phyloP scores from a whole-genome alignment of 768 basidiomycete species.

The Hygrocybe punicea region DNA sequence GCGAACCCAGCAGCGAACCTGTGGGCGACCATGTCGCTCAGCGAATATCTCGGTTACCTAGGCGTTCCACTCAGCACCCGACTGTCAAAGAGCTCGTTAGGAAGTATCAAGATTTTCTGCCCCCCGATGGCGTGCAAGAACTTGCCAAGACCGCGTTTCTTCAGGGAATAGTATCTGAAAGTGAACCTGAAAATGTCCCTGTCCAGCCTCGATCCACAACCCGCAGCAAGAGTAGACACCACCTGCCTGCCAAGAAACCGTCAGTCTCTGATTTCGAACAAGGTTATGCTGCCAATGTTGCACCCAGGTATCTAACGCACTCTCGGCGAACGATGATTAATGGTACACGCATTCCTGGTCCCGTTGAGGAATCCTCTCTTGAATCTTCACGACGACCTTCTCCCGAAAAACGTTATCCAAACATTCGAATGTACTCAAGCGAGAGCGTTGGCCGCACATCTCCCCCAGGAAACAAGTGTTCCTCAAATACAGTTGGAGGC shows the following conservation, averaged over 20 bases:
- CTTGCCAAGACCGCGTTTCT: constrained; percentile 69
- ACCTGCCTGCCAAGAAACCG: constrained; percentile 47
- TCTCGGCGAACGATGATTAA: constrained; percentile 41
- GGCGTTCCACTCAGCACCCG: constrained; percentile 52
- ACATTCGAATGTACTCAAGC: constrained; percentile 31
- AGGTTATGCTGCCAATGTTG: constrained; percentile 90
- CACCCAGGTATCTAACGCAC: constrained; percentile 66
- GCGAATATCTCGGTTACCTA: constrained; percentile 59
- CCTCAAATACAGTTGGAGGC: constrained; percentile 32
- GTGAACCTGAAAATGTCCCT: constrained; percentile 64
- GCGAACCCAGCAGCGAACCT: not conserved
- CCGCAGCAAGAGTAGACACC: constrained; percentile 52
- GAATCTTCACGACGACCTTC: constrained; percentile 63
- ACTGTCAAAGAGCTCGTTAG: constrained; percentile 84
- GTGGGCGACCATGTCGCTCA: constrained; percentile 25
- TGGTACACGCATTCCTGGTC: constrained; percentile 53
- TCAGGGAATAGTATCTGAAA: constrained; percentile 64
- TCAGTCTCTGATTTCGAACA: constrained; percentile 86
- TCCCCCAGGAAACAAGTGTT: constrained; percentile 38
- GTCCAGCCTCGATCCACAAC: constrained; percentile 37
- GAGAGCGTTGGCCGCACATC: constrained; percentile 44
- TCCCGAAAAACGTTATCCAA: constrained; percentile 61
- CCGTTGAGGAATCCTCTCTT: constrained; percentile 48
- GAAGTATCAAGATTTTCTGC: constrained; percentile 75
- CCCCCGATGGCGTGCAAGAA: constrained; percentile 68